These are phyloP conservation scores for Globisporangium recalcitrans DNA, from an alignment of 352 stramenopile genomes.

Conservation along the genomic window DNA sequence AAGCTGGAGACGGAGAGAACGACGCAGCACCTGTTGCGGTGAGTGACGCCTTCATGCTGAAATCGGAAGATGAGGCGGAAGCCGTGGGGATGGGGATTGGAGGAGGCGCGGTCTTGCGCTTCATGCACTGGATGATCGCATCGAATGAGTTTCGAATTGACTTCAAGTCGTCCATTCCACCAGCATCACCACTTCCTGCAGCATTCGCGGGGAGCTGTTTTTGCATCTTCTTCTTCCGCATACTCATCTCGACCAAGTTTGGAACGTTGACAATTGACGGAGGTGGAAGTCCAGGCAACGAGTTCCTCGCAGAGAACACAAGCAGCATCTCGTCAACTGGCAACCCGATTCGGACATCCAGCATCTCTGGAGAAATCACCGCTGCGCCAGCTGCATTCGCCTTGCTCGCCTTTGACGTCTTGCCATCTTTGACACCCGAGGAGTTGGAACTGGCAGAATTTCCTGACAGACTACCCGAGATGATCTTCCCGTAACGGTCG, in stretches of 20 bases:
- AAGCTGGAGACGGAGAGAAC: conserved; percentile 15
- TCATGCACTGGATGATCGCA: conserved; percentile 84
- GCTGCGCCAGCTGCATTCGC: conserved; percentile 27
- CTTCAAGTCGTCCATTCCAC: conserved; percentile 60
- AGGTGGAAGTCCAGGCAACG: conserved; percentile 54
- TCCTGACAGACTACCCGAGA: conserved; percentile 42
- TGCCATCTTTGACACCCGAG: conserved; percentile 35
- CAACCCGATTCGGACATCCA: conserved; percentile 62
- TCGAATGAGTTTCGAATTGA: conserved; percentile 79
- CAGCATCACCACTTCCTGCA: conserved; percentile 17
- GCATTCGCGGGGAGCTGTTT: conserved; percentile 22
- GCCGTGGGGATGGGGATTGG: conserved; percentile 57
- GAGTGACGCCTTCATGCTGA: conserved; percentile 16
- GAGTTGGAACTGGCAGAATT: conserved; percentile 1
- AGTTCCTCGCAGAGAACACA: conserved; percentile 43
- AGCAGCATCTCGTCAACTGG: conserved; percentile 49
- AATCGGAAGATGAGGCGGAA: conserved; percentile 12
- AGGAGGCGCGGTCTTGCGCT: conserved; percentile 65
- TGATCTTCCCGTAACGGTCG: conserved; percentile 80
- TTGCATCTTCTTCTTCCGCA: conserved; percentile 44
- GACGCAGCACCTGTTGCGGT: conserved; percentile 8
- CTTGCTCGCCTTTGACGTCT: conserved; percentile 30
- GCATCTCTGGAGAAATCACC: conserved; percentile 36
- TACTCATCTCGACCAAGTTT: conserved; percentile 45
- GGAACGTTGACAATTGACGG: conserved; percentile 51